These are phyloP conservation scores for Dactylorhiza incarnata DNA, from an alignment of 106 monocot genomes.

Conservation along the genomic window DNA sequence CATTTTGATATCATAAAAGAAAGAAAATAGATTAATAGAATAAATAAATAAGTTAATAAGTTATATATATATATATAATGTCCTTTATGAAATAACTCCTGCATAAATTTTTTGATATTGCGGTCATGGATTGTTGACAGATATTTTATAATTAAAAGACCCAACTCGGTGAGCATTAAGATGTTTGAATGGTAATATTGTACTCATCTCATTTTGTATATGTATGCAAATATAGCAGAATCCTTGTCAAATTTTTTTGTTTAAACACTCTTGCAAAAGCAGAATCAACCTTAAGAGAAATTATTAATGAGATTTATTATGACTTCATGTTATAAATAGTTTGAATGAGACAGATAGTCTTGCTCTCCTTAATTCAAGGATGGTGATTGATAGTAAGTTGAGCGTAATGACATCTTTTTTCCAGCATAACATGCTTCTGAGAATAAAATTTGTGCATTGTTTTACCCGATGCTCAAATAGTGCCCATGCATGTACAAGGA, in stretches of 20 bases:
- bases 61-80: too few species aligned
- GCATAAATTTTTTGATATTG: background rate
- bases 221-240: background rate
- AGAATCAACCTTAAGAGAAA: background rate
- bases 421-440: background rate
- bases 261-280: background rate
- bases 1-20: too few species aligned
- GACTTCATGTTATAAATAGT: background rate
- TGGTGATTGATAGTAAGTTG: background rate
- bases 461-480: background rate
- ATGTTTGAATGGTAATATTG: background rate
- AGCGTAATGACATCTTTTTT: conserved; percentile 2
- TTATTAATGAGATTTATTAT: background rate
- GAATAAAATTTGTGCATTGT: background rate
- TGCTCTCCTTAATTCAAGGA: background rate
- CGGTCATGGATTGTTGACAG: background rate
- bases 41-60: too few species aligned
- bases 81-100: too few species aligned
- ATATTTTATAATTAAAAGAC: background rate
- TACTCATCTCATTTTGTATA: background rate
- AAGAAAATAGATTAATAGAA: too few species aligned
- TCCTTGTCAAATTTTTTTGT: background rate
- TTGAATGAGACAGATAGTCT: background rate
- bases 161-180: background rate
- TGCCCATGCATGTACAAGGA: background rate